Conservation (phyloP, 306 rosid genomes). For the Cucumis hystrix region DNA sequence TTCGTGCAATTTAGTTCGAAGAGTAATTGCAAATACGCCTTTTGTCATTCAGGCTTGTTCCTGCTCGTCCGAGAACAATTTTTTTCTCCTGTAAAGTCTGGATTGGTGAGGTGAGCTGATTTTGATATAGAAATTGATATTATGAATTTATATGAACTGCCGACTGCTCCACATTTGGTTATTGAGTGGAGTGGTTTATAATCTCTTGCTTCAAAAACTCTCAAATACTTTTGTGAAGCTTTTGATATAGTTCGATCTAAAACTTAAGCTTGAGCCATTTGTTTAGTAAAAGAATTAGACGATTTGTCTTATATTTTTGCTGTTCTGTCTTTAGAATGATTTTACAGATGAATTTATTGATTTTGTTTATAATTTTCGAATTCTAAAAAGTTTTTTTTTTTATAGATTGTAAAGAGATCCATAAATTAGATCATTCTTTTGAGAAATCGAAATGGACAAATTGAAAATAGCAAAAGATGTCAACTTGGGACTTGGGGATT, state of each 20-base stretch:
- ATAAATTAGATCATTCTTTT: no score
- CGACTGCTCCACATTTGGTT: background rate
- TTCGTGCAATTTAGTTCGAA: background rate
- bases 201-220: background rate
- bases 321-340: background rate
- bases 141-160: background rate
- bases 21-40: background rate
- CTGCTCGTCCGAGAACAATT: background rate
- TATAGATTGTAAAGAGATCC: no score
- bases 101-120: background rate
- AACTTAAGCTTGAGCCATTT: background rate
- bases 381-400: no score
- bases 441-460: no score
- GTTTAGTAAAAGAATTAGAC: background rate
- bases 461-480: no score
- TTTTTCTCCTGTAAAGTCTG: background rate
- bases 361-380: no score
- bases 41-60: conserved; percentile 5
- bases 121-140: background rate
- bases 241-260: background rate
- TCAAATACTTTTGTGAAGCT: background rate
- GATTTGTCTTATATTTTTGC: background rate
- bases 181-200: background rate
- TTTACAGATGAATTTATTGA: no score
- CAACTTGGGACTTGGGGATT: no score